A percentile compares a stretch with the other conserved stretches of the same genome.
Conservation (phyloP, 805 yeast genomes). For the Saturnispora sekii region DNA sequence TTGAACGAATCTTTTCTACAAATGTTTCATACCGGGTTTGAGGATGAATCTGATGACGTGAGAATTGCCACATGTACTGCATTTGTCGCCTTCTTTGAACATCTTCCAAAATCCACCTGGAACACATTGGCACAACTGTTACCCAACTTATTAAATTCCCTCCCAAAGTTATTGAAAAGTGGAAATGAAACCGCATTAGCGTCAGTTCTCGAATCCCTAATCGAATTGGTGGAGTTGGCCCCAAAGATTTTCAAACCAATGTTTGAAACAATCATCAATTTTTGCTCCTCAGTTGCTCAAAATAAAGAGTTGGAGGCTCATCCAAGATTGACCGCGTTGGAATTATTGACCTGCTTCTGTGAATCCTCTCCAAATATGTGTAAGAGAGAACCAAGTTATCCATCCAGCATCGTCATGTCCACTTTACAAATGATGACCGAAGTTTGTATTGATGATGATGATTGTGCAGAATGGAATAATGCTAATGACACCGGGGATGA, state of each 20-base stretch:
- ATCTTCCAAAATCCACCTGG: slow-evolving; percentile 75
- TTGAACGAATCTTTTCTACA: slow-evolving; percentile 42
- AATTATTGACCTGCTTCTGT: slow-evolving; percentile 79
- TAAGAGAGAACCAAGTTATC: slow-evolving; percentile 63
- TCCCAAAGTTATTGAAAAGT: slow-evolving; percentile 71
- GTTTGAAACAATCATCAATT: slow-evolving; percentile 81
- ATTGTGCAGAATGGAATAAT: slow-evolving; percentile 66
- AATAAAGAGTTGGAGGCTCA: slow-evolving; percentile 69
- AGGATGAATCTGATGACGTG: slow-evolving; percentile 70
- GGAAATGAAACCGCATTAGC: slow-evolving; percentile 79
- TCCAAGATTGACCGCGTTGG: slow-evolving; percentile 81
- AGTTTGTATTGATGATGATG: slow-evolving; percentile 75
- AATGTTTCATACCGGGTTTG: slow-evolving; percentile 72
- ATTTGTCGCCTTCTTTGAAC: slow-evolving; percentile 80
- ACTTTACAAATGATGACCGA: slow-evolving; percentile 85
- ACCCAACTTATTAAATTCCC: slow-evolving; percentile 75
- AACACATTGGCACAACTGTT: slow-evolving; percentile 62
- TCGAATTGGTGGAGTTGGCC: slow-evolving; percentile 85
- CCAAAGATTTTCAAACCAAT: slow-evolving; percentile 90
- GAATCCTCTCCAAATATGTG: slow-evolving; percentile 96
- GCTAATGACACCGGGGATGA: slow-evolving; percentile 68
- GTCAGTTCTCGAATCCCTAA: slow-evolving; percentile 77
- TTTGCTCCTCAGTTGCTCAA: slow-evolving; percentile 75
- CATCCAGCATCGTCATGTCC: slow-evolving; percentile 59
- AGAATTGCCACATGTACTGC: slow-evolving; percentile 89